Percentiles rank a stretch among this genome's conserved stretches.
Evolutionary conservation across 1,284 basidiomycete species (phyloP).

Genomic region (Cystobasidium pallidum): DNA sequence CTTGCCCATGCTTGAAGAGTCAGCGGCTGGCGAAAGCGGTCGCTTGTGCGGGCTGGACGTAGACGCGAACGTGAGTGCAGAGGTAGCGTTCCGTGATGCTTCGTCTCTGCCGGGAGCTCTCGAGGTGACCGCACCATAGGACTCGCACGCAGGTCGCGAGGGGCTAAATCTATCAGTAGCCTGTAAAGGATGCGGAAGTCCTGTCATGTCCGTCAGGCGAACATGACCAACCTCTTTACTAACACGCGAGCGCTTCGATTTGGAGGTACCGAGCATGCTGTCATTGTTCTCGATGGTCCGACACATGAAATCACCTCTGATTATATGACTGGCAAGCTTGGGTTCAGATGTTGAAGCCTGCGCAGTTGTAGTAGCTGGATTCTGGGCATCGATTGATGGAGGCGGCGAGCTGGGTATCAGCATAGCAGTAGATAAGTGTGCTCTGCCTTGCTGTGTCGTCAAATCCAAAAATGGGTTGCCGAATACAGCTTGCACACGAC

Average conservation of each 20-base stretch:
- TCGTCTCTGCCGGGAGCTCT: not conserved
- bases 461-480: slow-evolving; percentile 20
- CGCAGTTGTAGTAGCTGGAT: not conserved
- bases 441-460: not conserved
- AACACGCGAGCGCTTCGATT: not conserved
- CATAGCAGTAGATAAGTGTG: not conserved
- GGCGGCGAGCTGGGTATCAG: not conserved
- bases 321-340: slow-evolving; percentile 6
- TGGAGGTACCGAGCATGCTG: not conserved
- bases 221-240: not conserved
- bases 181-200: not conserved
- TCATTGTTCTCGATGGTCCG: slow-evolving; percentile 13
- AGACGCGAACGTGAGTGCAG: not conserved
- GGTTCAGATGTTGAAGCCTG: not conserved
- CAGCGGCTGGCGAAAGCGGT: slow-evolving; percentile 5
- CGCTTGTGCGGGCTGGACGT: slow-evolving; percentile 23
- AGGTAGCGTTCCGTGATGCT: no score
- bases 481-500: slow-evolving; percentile 8
- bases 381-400: not conserved
- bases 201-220: not conserved
- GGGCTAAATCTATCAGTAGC: no score
- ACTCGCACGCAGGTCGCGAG: no score
- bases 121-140: no score
- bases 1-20: not conserved
- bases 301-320: slow-evolving; percentile 21